These are phyloP conservation scores for Oryza coarctata DNA, from an alignment of 176 grass and related monocot species.

Conservation along the genomic window DNA sequence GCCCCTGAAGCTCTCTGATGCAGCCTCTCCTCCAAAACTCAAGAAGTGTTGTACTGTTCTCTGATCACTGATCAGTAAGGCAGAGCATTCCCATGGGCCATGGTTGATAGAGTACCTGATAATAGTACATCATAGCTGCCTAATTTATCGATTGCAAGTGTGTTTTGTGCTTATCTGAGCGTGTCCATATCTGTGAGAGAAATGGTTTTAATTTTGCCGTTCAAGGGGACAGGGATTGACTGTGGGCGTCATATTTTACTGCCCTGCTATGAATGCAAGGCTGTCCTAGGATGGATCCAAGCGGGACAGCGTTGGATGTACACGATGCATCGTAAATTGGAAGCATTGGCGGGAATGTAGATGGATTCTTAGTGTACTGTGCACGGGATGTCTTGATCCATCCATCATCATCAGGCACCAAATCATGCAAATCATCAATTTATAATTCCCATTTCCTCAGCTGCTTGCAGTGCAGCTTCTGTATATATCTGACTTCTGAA, in stretches of 20 bases:
- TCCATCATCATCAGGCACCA: neutral
- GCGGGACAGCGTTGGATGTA: slow-evolving; percentile 20
- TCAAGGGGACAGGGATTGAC: slow-evolving; percentile 43
- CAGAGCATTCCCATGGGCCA: neutral
- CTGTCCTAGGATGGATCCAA: slow-evolving; percentile 26
- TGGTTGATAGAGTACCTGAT: neutral
- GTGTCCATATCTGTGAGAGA: slow-evolving; percentile 2
- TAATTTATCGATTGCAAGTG: neutral
- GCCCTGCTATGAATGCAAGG: slow-evolving; percentile 11
- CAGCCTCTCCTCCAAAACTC: neutral
- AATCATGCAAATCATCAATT: neutral
- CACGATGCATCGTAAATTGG: slow-evolving; percentile 11
- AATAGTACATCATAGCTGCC: neutral
- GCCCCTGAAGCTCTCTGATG: neutral
- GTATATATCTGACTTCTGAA: neutral
- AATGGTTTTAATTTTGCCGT: neutral
- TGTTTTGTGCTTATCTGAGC: neutral
- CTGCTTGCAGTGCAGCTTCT: neutral
- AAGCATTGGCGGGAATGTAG: slow-evolving; percentile 27
- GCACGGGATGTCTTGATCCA: neutral
- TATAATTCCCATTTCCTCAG: neutral
- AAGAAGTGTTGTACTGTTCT: neutral
- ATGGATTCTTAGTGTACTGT: slow-evolving; percentile 28
- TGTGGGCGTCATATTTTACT: slow-evolving; percentile 23
- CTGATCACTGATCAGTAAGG: neutral